phyloP scores from a whole-genome alignment of 2,329 filamentous ascomycete genomes.

The Pseudohalonectria lignicola region DNA sequence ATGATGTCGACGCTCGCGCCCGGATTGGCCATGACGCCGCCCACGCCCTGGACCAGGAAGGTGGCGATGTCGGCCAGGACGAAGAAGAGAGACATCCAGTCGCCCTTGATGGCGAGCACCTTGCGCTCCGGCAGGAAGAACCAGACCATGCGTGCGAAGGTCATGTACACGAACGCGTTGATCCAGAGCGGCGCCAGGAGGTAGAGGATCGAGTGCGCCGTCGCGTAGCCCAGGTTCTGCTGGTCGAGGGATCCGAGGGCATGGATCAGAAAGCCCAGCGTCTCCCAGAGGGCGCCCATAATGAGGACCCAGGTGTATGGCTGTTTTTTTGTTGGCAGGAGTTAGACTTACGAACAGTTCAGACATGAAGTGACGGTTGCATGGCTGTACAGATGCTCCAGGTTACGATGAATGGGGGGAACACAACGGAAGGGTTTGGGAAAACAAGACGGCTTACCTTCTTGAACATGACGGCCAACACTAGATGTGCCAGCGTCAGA shows the following conservation, averaged over 20 bases:
- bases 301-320: conserved; percentile 23
- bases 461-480: conserved; percentile 10
- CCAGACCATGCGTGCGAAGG: conserved; percentile 25
- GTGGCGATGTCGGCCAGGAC: conserved; percentile 35
- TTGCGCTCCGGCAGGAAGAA: conserved; percentile 22
- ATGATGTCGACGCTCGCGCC: conserved; percentile 12
- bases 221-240: conserved; percentile 20
- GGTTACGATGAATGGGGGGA: too few relatives aligned
- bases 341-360: too few relatives aligned
- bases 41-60: conserved; percentile 31
- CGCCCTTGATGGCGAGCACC: conserved; percentile 17
- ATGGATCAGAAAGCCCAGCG: conserved; percentile 23
- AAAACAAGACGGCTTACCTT: too few relatives aligned
- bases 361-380: too few relatives aligned
- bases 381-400: too few relatives aligned
- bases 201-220: conserved; percentile 22
- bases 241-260: conserved; percentile 24
- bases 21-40: conserved; percentile 21
- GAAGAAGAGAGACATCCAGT: conserved; percentile 30
- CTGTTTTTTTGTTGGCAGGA: too few relatives aligned
- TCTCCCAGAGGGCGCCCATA: conserved; percentile 27
- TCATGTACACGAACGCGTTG: conserved; percentile 33
- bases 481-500: conserved; percentile 11
- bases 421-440: too few relatives aligned
- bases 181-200: conserved; percentile 31